Conservation (phyloP, 768 basidiomycete genomes). For the Amylocystis lapponica region DNA sequence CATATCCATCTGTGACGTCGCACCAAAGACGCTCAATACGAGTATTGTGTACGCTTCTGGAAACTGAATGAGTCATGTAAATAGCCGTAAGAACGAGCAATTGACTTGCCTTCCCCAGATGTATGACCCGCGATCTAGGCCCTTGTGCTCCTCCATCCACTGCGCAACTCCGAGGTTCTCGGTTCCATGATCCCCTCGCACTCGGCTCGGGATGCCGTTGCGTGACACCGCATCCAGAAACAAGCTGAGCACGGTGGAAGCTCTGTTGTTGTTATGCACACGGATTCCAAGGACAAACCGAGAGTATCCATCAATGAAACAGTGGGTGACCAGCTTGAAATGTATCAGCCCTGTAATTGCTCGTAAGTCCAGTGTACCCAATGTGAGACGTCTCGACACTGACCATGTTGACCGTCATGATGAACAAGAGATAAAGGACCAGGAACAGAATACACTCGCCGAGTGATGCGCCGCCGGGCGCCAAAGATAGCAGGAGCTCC, state of each 20-base stretch:
- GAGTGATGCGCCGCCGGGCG: too few relatives aligned
- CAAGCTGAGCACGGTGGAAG: background rate
- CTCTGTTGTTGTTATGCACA: background rate
- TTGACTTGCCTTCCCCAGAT: too few relatives aligned
- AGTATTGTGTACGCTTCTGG: too few relatives aligned
- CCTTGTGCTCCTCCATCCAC: too few relatives aligned
- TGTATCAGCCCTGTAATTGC: background rate
- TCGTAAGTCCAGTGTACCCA: background rate
- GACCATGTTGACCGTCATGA: background rate
- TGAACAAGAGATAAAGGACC: background rate
- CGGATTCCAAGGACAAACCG: background rate
- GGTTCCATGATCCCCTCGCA: background rate
- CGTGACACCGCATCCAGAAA: background rate
- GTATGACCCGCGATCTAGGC: too few relatives aligned
- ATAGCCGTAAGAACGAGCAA: too few relatives aligned
- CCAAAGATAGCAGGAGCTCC: too few relatives aligned
- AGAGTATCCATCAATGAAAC: background rate
- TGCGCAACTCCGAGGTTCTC: too few relatives aligned
- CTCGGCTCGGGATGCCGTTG: background rate
- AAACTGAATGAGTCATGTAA: too few relatives aligned
- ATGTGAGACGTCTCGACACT: background rate
- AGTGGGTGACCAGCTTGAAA: background rate
- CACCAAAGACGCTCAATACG: too few relatives aligned
- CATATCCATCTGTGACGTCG: too few relatives aligned
- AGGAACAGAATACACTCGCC: too few relatives aligned